Conservation (phyloP, 768 basidiomycete species). For the Tricholoma sp. region DNA sequence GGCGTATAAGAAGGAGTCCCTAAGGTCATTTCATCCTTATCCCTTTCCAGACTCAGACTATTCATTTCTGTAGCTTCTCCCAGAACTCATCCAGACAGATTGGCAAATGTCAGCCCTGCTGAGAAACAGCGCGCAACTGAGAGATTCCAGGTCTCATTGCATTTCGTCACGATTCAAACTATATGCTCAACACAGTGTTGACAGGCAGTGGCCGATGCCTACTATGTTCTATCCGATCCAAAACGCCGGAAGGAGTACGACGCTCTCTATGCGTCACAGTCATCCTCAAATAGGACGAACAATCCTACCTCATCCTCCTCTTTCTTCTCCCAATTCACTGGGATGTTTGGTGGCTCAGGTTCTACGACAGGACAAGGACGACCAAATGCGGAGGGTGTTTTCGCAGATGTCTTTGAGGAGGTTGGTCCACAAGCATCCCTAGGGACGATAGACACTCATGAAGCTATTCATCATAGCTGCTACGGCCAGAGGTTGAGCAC, state of each 20-base stretch:
- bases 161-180: not conserved
- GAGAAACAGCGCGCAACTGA: conserved; percentile 78
- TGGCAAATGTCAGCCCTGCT: conserved; percentile 61
- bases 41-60: not conserved
- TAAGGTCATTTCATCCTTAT: conserved; percentile 41
- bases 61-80: conserved; percentile 14
- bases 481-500: conserved; percentile 77
- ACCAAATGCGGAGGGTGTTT: conserved; percentile 77
- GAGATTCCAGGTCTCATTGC: conserved; percentile 63
- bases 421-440: conserved; percentile 32
- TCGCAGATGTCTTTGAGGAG: conserved; percentile 90
- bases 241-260: conserved; percentile 72
- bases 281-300: conserved; percentile 44
- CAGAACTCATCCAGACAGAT: conserved; percentile 87
- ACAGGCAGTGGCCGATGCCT: conserved; percentile 87
- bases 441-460: not conserved
- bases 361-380: conserved; percentile 32
- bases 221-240: conserved; percentile 86
- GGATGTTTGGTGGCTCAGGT: conserved; percentile 54
- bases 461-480: conserved; percentile 37
- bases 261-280: conserved; percentile 50
- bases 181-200: not conserved
- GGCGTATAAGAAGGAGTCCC: conserved; percentile 76
- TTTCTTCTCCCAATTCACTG: conserved; percentile 75
- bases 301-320: conserved; percentile 64